Evolutionary conservation across 345 rosid species (phyloP), one percentile per base, ranked within the genome.

Genomic region (Citrus inodora): DNA sequence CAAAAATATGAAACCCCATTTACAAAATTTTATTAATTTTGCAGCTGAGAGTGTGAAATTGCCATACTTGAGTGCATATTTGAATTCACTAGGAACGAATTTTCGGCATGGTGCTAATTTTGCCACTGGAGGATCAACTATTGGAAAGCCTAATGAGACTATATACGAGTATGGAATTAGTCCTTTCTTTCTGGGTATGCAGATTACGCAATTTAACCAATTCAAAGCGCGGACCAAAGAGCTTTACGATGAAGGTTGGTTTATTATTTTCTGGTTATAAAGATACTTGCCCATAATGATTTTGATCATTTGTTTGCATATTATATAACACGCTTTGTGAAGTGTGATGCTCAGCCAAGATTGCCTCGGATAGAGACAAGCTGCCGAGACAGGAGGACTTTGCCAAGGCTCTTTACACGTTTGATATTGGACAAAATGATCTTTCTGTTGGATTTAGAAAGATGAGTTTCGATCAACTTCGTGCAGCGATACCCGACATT

Each of bases 381-480:
- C 89, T 93, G 37, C 99, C 97, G 0, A 86, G 90, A 28, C 88
- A 85, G 22, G 92, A 89, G 78, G 99, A 93, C 21, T 93, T 90
- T 79, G 81, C 97, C 6, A 88, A 85, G 85, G 98, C 99, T 70
- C 85, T 95, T 74, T 92, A 93, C 81, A 95, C 97, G 7, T 91
- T 93, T 73, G 99, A 95, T 81, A 92, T 95, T 24, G 98, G 99
- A 74, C 98, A 95, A 81, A 95, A 95, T 81, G 98, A 95, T 87
- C 96, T 95, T 72, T 93, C 94, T 56, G 89, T 90, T 48, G 99
- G 96, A 59, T 91, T 95, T 69, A 69, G 98, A 78, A 92, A 80
- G 79, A 79, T 90, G 93, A 91, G 85, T 67, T 59, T 68, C 0
- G 94, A 95, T 81, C 96, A 95, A 76, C 94, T 95, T 61, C 86